A percentile compares a stretch with the other conserved stretches of the same genome.
Evolutionary conservation across 306 rosid species (phyloP).

Genomic region (Ochetophila trinervis): DNA sequence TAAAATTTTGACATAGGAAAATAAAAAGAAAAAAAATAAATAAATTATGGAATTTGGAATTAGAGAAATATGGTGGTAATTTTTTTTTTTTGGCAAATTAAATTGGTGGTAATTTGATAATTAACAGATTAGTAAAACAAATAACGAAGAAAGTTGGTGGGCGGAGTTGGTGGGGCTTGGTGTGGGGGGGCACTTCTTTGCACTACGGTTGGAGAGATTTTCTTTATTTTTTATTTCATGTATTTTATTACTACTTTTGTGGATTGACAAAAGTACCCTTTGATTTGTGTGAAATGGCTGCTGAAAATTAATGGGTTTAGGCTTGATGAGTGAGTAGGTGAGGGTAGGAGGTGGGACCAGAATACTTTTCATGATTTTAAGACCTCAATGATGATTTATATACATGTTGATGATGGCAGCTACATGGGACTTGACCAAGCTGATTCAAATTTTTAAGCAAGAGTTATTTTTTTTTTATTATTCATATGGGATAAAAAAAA

Average conservation of each 20-base stretch:
- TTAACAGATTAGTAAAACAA: no score
- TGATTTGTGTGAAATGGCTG: neutral
- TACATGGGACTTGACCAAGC: neutral
- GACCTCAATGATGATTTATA: neutral
- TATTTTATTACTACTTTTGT: no score
- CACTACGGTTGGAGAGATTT: neutral
- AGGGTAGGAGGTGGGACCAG: neutral
- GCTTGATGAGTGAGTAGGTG: constrained; percentile 11
- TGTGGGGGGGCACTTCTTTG: constrained; percentile 1
- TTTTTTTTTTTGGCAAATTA: no score
- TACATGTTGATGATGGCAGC: neutral
- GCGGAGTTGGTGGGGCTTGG: constrained; percentile 5
- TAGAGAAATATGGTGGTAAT: no score
- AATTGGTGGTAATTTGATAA: no score
- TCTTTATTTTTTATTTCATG: neutral
- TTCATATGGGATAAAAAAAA: no score
- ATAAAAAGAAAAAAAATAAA: no score
- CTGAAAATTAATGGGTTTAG: neutral
- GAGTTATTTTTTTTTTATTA: neutral
- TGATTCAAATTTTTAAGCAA: neutral
- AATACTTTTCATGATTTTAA: neutral
- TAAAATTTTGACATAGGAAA: no score
- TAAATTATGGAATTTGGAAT: no score
- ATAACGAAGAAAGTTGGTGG: constrained; percentile 1
- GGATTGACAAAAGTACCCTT: neutral